These are phyloP conservation scores for Paraphoma sp. DNA, from an alignment of 2,329 filamentous ascomycete genomes.

Conservation along the genomic window DNA sequence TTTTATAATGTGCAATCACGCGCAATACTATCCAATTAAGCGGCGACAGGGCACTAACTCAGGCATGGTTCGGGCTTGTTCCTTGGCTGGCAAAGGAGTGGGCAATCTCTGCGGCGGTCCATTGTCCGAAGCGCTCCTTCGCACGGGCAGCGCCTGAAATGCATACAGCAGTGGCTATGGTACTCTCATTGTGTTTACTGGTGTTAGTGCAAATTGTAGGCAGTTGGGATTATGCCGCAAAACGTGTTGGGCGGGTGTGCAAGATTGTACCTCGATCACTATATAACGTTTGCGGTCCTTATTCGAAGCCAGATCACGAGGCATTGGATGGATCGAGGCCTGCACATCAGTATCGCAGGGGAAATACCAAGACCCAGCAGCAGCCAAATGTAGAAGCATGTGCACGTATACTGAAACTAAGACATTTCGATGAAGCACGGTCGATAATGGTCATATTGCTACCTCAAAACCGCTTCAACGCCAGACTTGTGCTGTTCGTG, in stretches of 20 bases:
- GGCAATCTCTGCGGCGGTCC: constrained; percentile 60
- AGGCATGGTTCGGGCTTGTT: constrained; percentile 56
- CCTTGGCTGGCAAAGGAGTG: constrained; percentile 59
- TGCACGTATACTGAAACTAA: too few relatives aligned
- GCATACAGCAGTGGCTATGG: constrained; percentile 55
- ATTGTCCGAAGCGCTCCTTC: constrained; percentile 56
- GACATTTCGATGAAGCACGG: too few relatives aligned
- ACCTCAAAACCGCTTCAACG: too few relatives aligned
- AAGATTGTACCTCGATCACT: background rate
- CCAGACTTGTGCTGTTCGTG: too few relatives aligned
- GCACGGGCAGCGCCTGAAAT: constrained; percentile 40
- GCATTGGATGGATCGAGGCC: too few relatives aligned
- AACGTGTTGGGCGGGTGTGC: constrained; percentile 41
- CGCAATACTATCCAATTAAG: constrained; percentile 49
- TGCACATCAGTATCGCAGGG: too few relatives aligned
- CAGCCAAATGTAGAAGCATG: too few relatives aligned
- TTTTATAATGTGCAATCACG: constrained; percentile 55
- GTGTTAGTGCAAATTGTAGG: constrained; percentile 45
- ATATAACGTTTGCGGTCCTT: background rate
- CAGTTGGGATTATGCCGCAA: constrained; percentile 39
- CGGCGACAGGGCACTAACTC: constrained; percentile 50
- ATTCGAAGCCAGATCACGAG: too few relatives aligned
- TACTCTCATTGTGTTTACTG: constrained; percentile 51
- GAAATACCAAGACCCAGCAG: too few relatives aligned
- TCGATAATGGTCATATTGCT: too few relatives aligned